Percentiles rank a stretch among this genome's conserved stretches.
Evolutionary conservation across 768 basidiomycete species (phyloP).

Genomic region (Sarcomyxa edulis): DNA sequence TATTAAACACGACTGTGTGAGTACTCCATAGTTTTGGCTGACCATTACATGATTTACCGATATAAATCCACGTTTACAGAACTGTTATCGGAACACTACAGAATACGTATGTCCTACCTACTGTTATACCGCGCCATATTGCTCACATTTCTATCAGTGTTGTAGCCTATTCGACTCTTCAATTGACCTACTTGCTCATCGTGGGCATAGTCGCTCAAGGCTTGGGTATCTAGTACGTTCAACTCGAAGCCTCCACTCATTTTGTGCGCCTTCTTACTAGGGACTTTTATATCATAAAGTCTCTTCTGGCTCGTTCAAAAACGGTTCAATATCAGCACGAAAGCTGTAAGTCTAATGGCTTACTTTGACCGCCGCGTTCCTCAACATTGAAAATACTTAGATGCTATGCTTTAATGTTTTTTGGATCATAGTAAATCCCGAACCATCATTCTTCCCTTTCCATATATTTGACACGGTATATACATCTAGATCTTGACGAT

Average conservation of each 20-base stretch:
- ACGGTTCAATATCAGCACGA: constrained; percentile 56
- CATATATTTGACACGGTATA: background rate
- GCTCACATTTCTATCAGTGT: constrained; percentile 32
- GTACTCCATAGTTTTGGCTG: constrained; percentile 12
- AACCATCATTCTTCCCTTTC: background rate
- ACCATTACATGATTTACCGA: constrained; percentile 1
- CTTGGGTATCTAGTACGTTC: constrained; percentile 62
- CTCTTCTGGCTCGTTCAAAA: constrained; percentile 69
- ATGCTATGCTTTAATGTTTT: constrained; percentile 69
- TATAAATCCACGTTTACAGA: constrained; percentile 28
- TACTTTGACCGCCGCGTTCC: background rate
- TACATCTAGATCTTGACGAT: constrained; percentile 57
- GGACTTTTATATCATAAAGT: constrained; percentile 22
- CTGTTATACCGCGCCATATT: background rate
- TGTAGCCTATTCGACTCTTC: constrained; percentile 67
- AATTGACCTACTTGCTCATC: constrained; percentile 61
- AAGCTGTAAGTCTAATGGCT: constrained; percentile 37
- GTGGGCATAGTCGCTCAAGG: constrained; percentile 63
- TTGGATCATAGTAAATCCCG: constrained; percentile 55
- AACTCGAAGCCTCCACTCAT: too few relatives aligned
- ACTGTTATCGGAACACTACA: constrained; percentile 71
- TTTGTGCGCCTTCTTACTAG: background rate
- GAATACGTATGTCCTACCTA: constrained; percentile 44
- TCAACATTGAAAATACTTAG: constrained; percentile 23
- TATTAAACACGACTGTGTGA: constrained; percentile 71